Evolutionary conservation across 257 asterid species (phyloP), one percentile per base, ranked within the genome.

Genomic region (Thymus quinquecostatus): DNA sequence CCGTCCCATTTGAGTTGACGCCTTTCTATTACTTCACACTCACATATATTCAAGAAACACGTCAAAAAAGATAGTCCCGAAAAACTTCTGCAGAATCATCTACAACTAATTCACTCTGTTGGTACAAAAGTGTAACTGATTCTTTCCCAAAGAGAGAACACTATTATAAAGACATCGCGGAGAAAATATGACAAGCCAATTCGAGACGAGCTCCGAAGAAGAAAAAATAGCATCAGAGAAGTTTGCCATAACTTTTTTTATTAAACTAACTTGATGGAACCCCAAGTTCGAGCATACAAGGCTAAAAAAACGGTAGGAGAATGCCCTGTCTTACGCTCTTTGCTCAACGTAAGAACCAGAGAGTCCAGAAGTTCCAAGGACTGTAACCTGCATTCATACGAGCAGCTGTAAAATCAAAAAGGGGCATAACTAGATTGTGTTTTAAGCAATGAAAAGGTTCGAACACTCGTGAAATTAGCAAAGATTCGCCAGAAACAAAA

Each of bases 321-420:
- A 71, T 67, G 62, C 66, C 54, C 41, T 66, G 64, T n/a, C 32
- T 82, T 77, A 92, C 56, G 96, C 89, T 78, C 99, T 90, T 77
- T 92, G 87, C 89, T 92, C 99, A 59, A 95, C 90, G 49, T 92
- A 95, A 68, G 99, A 92, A 71, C 99, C 99, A 64, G 97, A 89
- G 30, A 95, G 86, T 68, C 98, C 98, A 71, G 98, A 95, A 61
- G 99, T 95, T 77, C 96, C 99, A 5, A 92, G 97, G 75, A 92
- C 97, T 0, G 96, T 78, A 62, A 95, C 95, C 99, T 92, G 91
- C 87, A 76, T 60, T 40, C 1, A 50, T 41, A 38, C 10, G 41
- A 8, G 53, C 27, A 9, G 33, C 6, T 68, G 58, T 64, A 50
- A 10, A 34, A 67, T 66, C 81, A 55, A 51, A 45, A 41, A 1